Conservation (phyloP, 1,139 yeast species). For the Hyphopichia khmerensis region DNA sequence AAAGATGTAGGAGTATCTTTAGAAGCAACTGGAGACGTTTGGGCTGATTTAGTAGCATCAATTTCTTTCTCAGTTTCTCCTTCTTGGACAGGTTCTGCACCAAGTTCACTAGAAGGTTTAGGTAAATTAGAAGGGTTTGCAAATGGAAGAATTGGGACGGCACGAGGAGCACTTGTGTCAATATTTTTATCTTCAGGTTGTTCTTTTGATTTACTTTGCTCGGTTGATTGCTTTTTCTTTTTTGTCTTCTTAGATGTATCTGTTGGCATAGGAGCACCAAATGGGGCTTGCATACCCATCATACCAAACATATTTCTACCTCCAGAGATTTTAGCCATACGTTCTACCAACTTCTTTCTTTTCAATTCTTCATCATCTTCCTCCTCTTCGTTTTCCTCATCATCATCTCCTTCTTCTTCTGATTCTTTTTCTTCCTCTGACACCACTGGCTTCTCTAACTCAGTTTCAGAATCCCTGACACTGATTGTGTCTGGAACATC, state of each 20-base stretch:
- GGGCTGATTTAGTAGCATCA: constrained; percentile 3
- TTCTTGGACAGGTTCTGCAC: constrained; percentile 11
- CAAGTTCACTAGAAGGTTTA: constrained; percentile 10
- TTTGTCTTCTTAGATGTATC: constrained; percentile 12
- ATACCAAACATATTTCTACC: constrained; percentile 89
- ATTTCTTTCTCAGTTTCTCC: constrained; percentile 3
- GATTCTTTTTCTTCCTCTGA: constrained; percentile 10
- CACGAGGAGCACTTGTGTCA: constrained; percentile 19
- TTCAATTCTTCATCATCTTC: constrained; percentile 77
- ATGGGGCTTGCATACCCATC: constrained; percentile 59
- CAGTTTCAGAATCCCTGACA: neutral
- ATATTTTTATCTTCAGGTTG: constrained; percentile 4
- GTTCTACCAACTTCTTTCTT: constrained; percentile 76
- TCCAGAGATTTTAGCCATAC: constrained; percentile 94
- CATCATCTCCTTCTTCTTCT: constrained; percentile 19
- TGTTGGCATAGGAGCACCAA: constrained; percentile 25
- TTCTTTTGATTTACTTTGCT: constrained; percentile 11
- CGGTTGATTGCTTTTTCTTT: constrained; percentile 6
- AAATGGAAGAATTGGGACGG: constrained; percentile 55
- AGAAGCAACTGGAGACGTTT: constrained; percentile 2
- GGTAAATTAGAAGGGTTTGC: constrained; percentile 30
- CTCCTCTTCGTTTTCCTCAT: constrained; percentile 25
- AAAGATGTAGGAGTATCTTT: neutral
- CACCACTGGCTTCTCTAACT: constrained; percentile 4
- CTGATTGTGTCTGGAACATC: constrained; percentile 1